Conservation (phyloP, 1,284 basidiomycete genomes). For the Heterobasidion irregulare region DNA sequence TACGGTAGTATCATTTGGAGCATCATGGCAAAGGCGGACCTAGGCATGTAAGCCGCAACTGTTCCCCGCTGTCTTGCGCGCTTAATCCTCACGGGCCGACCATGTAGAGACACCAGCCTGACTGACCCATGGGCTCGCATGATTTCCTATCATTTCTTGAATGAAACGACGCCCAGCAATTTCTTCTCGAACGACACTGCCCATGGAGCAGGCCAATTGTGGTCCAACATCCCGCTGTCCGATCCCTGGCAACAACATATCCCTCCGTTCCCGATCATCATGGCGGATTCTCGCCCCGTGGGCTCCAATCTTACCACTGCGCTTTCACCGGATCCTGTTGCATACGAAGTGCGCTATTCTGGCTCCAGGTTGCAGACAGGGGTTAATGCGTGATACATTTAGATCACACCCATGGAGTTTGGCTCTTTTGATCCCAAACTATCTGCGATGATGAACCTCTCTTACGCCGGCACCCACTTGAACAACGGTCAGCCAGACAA, state of each 20-base stretch:
- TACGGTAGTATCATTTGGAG: constrained; percentile 53
- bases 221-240: constrained; percentile 42
- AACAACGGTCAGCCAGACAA: constrained; percentile 40
- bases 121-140: constrained; percentile 57
- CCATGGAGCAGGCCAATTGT: constrained; percentile 60
- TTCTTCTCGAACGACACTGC: constrained; percentile 51
- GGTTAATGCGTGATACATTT: neutral
- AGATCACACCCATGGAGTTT: constrained; percentile 59
- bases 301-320: constrained; percentile 33
- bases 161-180: constrained; percentile 46
- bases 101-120: constrained; percentile 46
- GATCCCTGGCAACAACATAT: constrained; percentile 35
- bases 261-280: constrained; percentile 50
- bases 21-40: constrained; percentile 44
- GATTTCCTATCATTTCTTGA: constrained; percentile 61
- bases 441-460: constrained; percentile 49
- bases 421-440: constrained; percentile 63
- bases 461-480: constrained; percentile 53
- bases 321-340: constrained; percentile 36
- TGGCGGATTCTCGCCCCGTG: constrained; percentile 43
- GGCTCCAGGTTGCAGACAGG: neutral
- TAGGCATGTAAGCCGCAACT: constrained; percentile 36
- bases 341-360: constrained; percentile 44
- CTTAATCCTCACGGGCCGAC: neutral
- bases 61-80: neutral